A percentile compares a stretch with the other conserved stretches of the same genome.
These are phyloP conservation scores for Xylaria nigripes DNA, from an alignment of 495 filamentous ascomycete genomes.

Conservation along the genomic window DNA sequence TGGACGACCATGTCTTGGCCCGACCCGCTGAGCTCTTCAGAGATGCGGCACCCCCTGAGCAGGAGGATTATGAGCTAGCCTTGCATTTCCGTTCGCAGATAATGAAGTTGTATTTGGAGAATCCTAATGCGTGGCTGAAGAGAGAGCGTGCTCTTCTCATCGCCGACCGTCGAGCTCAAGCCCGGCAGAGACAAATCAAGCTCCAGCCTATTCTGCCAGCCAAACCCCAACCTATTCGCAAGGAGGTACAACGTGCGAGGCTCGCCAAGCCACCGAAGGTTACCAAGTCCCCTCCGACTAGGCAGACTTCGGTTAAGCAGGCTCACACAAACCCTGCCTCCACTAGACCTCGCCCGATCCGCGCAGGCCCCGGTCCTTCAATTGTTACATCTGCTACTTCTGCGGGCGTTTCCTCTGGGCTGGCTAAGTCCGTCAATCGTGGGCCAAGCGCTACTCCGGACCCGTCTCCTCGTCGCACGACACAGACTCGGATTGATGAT, in stretches of 20 bases:
- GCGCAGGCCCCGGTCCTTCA: constrained; percentile 27
- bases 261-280: constrained; percentile 35
- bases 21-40: constrained; percentile 50
- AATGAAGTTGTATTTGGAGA: constrained; percentile 47
- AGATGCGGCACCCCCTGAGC: constrained; percentile 50
- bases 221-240: constrained; percentile 20
- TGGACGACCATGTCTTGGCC: constrained; percentile 60
- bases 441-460: constrained; percentile 34
- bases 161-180: constrained; percentile 38
- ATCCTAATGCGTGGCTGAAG: constrained; percentile 52
- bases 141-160: constrained; percentile 53
- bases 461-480: constrained; percentile 32
- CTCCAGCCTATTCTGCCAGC: constrained; percentile 37
- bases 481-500: constrained; percentile 68
- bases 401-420: constrained; percentile 25
- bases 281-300: constrained; percentile 24
- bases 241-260: constrained; percentile 28
- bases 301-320: background rate
- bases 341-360: constrained; percentile 20
- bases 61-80: constrained; percentile 61
- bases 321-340: background rate
- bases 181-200: constrained; percentile 23
- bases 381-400: constrained; percentile 8
- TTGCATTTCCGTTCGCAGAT: constrained; percentile 61
- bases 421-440: constrained; percentile 25